These are phyloP conservation scores for Botrytis pseudocinerea DNA, from an alignment of 2,329 filamentous ascomycete genomes.

Conservation along the genomic window DNA sequence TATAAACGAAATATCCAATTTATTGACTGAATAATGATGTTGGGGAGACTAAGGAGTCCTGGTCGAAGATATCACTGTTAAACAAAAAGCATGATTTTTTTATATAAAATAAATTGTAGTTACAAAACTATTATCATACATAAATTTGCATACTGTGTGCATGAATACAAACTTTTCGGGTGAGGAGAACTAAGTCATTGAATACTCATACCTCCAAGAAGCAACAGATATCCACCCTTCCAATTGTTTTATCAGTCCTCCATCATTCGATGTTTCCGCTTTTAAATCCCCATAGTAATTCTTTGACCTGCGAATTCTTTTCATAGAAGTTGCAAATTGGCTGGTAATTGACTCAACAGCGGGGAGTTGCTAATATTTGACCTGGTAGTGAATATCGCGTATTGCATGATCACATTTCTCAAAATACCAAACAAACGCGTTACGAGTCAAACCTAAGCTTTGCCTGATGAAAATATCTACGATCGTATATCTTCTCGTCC, in stretches of 20 bases:
- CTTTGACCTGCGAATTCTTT: neutral
- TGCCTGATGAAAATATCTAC: neutral
- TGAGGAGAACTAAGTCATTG: neutral
- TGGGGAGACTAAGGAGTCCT: neutral
- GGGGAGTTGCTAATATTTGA: too few relatives aligned
- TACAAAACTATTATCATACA: neutral
- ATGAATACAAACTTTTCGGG: neutral
- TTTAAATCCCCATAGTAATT: neutral
- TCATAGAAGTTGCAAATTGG: neutral
- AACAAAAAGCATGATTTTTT: too few relatives aligned
- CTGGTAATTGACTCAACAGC: neutral
- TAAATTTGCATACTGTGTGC: too few relatives aligned
- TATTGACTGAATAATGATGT: neutral
- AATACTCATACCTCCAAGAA: neutral
- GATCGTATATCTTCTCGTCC: neutral
- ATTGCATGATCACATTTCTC: neutral
- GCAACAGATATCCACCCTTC: neutral
- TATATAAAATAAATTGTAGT: neutral
- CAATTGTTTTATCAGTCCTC: neutral
- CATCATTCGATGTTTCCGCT: neutral
- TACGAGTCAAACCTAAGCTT: neutral
- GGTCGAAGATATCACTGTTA: neutral
- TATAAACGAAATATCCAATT: rapidly evolving
- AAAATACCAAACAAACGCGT: neutral
- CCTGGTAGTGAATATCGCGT: neutral